Evolutionary conservation across 805 yeast species (phyloP), one percentile per base, ranked within the genome.

Genomic region (Lachancea lanzarotensis): DNA sequence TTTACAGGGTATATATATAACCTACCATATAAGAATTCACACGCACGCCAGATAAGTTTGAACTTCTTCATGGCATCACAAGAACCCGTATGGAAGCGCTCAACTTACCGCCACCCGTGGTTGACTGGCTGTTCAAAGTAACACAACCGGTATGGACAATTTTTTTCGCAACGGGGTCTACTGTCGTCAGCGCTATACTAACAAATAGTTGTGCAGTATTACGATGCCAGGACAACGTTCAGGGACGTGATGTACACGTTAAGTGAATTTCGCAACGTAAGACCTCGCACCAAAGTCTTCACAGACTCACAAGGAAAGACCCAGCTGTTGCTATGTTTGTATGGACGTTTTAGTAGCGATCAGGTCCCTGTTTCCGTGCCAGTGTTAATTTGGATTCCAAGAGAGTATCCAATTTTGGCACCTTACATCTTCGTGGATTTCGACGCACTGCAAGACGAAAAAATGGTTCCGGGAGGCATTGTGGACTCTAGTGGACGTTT

Each of bases 331-430:
- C 66, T 89, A 10, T 79, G 81, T 48, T 49, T 90, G 1, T 73
- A 73, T 52, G 96, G 96, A 0, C 65, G 72, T 0, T 52, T 82
- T 12, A 59, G 60, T 1, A 45, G 54, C 0, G 53, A 55, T 0
- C 30, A 25, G 19, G 67, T 71, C 50, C n/a, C n/a, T n/a, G n/a
- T n/a, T n/a, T 63, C 67, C n/a, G 64, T 76, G 15, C 90, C 89
- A 0, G 55, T 88, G 11, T 79, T 79, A 43, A 61, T 89, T 3
- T 88, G 95, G 95, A 56, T 90, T 4, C 95, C 95, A 0, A 71
- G 73, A 22, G 68, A 71, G 19, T 89, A 84, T 52, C 96, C 96
- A 0, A 52, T 56, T n/a, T 69, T 66, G 2, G 72, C 82, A 1
- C 97, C 97, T 0, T 53, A 78, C n/a, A 73, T 79, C 0, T 84